phyloP scores from a whole-genome alignment of 129 eudicot genomes.

The sunflower (Helianthus annuus) region DNA sequence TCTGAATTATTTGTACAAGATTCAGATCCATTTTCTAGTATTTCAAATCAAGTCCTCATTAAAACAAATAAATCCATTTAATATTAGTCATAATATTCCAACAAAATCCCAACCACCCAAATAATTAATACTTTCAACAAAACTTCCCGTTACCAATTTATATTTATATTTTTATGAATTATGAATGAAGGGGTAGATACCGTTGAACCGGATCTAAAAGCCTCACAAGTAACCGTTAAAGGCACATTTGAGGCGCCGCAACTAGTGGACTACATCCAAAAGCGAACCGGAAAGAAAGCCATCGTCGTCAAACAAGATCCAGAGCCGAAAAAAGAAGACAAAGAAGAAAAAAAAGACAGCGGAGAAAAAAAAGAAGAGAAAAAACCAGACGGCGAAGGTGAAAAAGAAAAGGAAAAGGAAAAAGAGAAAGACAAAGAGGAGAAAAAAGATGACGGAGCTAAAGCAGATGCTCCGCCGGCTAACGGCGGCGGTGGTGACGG shows the following conservation, averaged over 20 bases:
- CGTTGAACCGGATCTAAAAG: conserved; percentile 77
- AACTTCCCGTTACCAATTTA: neutral
- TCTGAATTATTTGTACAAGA: conserved; percentile 17
- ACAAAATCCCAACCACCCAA: conserved; percentile 36
- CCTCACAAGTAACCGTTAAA: conserved; percentile 78
- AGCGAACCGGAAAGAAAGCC: conserved; percentile 74
- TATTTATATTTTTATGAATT: neutral
- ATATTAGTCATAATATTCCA: conserved; percentile 28
- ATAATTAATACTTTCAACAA: neutral
- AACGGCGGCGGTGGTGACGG: conserved; percentile 22
- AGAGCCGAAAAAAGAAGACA: conserved; percentile 46
- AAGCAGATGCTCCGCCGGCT: conserved; percentile 20
- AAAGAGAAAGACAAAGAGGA: conserved; percentile 29
- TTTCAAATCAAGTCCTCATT: conserved; percentile 7
- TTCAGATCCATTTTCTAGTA: conserved; percentile 16
- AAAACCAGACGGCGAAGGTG: conserved; percentile 38
- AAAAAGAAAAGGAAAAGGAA: conserved; percentile 28
- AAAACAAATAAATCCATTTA: neutral
- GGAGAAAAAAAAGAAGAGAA: conserved; percentile 31
- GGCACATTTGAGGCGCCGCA: conserved; percentile 56
- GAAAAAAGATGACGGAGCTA: conserved; percentile 26
- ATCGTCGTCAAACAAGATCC: conserved; percentile 64
- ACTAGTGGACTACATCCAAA: conserved; percentile 63
- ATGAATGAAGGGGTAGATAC: conserved; percentile 69
- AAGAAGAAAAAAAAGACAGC: conserved; percentile 43